phyloP scores from a whole-genome alignment of 2,329 filamentous ascomycete species.

The Xylariaceae sp. region DNA sequence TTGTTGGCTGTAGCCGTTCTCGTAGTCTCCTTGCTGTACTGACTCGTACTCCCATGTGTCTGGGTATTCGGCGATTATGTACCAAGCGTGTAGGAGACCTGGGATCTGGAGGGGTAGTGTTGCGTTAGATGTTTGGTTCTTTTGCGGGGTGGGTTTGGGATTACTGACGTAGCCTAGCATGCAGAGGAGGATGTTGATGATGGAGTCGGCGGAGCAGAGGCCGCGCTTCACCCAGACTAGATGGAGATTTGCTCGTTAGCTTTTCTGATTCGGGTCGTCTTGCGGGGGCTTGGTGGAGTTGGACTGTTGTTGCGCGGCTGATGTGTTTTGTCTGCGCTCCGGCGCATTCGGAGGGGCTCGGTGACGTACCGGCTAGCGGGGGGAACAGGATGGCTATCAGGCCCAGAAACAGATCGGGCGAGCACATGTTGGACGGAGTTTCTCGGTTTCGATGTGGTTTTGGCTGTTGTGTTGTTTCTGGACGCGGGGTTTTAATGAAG shows the following conservation, averaged over 20 bases:
- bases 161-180: slow-evolving; percentile 59
- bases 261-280: background rate
- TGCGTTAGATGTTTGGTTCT: no score
- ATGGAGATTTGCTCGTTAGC: slow-evolving; percentile 32
- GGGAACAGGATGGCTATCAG: slow-evolving; percentile 62
- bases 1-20: slow-evolving; percentile 37
- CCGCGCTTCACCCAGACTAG: slow-evolving; percentile 95
- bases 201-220: slow-evolving; percentile 83
- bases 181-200: slow-evolving; percentile 94
- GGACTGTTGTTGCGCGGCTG: background rate
- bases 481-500: background rate
- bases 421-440: slow-evolving; percentile 46
- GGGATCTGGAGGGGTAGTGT: slow-evolving; percentile 23
- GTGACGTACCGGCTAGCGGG: slow-evolving; percentile 57
- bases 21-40: slow-evolving; percentile 48
- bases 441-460: background rate
- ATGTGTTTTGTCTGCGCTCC: background rate
- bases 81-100: slow-evolving; percentile 69
- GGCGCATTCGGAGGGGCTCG: slow-evolving; percentile 1
- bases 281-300: no score
- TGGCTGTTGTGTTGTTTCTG: background rate
- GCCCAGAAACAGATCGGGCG: slow-evolving; percentile 59
- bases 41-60: slow-evolving; percentile 71
- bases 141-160: slow-evolving; percentile 27
- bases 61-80: slow-evolving; percentile 90